Evolutionary conservation across 1,139 yeast genomes (phyloP).

Genomic region (Kazachstania sp.): DNA sequence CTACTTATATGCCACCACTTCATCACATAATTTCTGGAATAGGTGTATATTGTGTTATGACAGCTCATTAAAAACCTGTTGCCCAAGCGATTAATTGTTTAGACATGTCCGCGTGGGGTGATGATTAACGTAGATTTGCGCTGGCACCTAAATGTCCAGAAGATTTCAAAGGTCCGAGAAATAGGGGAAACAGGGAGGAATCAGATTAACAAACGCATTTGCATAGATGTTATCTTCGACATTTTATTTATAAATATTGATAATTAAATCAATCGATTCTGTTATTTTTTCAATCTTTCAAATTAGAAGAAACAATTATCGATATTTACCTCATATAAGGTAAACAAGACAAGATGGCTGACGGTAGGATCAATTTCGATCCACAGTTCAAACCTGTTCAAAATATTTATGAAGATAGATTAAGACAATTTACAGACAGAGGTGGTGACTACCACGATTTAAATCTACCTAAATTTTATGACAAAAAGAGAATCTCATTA

Average conservation of each 20-base stretch:
- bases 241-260: not conserved
- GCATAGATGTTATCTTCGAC: not conserved
- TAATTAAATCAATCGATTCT: not conserved
- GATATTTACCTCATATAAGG: not conserved
- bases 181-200: not conserved
- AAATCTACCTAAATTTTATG: conserved; percentile 79
- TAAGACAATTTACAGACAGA: conserved; percentile 68
- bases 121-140: not conserved
- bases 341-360: conserved; percentile 9
- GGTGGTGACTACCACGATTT: conserved; percentile 63
- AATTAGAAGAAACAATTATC: not conserved
- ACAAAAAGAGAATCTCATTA: conserved; percentile 40
- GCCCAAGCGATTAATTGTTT: too few relatives aligned
- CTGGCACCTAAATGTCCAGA: too few relatives aligned
- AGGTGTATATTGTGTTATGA: too few relatives aligned
- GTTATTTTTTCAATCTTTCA: not conserved
- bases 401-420: conserved; percentile 63
- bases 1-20: too few relatives aligned
- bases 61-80: too few relatives aligned
- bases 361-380: conserved; percentile 38
- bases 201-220: not conserved
- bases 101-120: not conserved
- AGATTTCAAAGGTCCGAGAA: not conserved
- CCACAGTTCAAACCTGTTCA: conserved; percentile 84
- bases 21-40: too few relatives aligned